Base-by-base conservation (phyloP, 2,329 filamentous ascomycete species). In the Aureobasidium musti region DNA sequence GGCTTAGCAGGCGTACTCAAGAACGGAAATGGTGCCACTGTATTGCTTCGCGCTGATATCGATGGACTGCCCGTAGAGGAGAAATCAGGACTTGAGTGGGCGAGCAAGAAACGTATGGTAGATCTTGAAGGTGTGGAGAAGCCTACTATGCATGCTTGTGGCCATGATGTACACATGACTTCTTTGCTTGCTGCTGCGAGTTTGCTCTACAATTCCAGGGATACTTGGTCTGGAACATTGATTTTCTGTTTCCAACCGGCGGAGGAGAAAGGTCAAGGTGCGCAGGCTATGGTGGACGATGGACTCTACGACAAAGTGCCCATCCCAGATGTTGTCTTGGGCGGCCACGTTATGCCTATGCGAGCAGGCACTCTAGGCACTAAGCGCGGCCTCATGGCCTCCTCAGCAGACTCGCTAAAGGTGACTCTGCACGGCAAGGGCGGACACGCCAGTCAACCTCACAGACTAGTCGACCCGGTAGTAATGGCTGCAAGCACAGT, bases 121-220 rank as follows among this genome's bases (percentile, higher is more conserved):
- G 80, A 83, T 69, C 74, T 76, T 28, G 79, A 83, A 10, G 84
- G 84, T 0, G 73, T 78, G 0, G 77, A 80, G 64, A 82, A 82
- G 63, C 83, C 84, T 0, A 83, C 87, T 0, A 89, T 90, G 87
- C 88, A 90, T 74, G 87, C 87, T 26, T 90, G 87, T 73, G 88
- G 87, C 0, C 87, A 90, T 71, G 87, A 89, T 70, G 85, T 88
- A 78, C 87, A 90, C 72, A 84, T 89, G 30, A 81, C 85, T 0
- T 78, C 79, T 37, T 77, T 89, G 3, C 78, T 90, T 1, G 87
- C 82, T 0, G 82, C 84, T 0, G 81, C 85, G 0, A 78, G 82
- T 23, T 77, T 82, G 0, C 77, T 91, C 0, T 74, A 80, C 1
- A 74, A 74, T 0, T 73, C 77, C 0, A 78, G 75, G n/a, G 70